Evolutionary conservation across 768 basidiomycete species (phyloP), one percentile per base, ranked within the genome.

Genomic region (Tylopilus balloui): DNA sequence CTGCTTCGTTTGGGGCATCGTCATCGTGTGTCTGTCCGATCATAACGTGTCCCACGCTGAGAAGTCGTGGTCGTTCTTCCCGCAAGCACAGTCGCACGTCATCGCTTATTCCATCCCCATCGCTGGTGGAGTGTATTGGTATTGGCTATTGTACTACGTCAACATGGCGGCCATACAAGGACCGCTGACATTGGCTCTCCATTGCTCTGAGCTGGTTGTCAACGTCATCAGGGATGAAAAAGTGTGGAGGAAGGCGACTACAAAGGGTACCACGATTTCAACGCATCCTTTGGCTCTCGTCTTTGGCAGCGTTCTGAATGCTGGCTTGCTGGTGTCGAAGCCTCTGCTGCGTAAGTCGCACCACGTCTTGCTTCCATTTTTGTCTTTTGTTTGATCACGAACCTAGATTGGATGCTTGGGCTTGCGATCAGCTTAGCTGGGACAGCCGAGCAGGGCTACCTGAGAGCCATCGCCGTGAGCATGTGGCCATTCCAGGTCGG

Each of bases 341-440:
- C 61, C 62, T 12, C 12, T 68, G 12, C 23, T 66, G 12, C 65
- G 64, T 68, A 35, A 54, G 66, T 56, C 8, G n/a, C n/a, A 20
- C 25, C 4, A 1, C 32, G 32, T 25, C 25, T 28, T 13, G n/a
- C 19, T 12, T 9, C 15, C 12, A 9, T 29, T 34, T 38, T 15
- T 24, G n/a, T 19, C 14, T 24, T 42, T 8, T 32, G 25, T 47
- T n/a, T 47, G 36, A 48, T 27, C 10, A 20, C n/a, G 28, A 2
- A 17, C 19, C 5, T 37, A 66, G 65, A 66, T 40, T 64, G 64
- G 67, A 66, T 68, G 65, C 60, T 68, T 31, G 64, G 65, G 7
- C 60, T 67, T 24, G 58, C 62, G 7, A 55, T 66, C 28, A 53
- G 40, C 47, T 52, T 59, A 28, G 42, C 48, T 0, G 53, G 56